Percentiles rank a stretch among this genome's conserved stretches.
phyloP scores from a whole-genome alignment of 805 yeast genomes.

The Barnettozyma botsteinii region DNA sequence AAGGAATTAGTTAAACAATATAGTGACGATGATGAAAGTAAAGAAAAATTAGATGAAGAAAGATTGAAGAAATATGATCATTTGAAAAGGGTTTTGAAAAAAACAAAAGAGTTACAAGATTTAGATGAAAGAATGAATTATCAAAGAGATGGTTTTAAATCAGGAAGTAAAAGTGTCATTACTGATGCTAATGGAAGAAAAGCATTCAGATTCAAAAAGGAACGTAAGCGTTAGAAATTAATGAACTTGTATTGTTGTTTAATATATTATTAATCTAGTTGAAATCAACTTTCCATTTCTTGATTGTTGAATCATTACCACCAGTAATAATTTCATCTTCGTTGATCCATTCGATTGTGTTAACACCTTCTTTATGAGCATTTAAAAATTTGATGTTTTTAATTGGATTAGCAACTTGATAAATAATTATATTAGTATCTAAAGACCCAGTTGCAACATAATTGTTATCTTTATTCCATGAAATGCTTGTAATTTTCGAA shows the following conservation, averaged over 20 bases:
- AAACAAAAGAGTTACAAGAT: constrained; percentile 59
- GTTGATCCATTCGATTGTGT: constrained; percentile 61
- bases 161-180: constrained; percentile 78
- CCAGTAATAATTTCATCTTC: constrained; percentile 51
- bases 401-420: constrained; percentile 73
- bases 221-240: constrained; percentile 46
- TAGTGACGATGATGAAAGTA: constrained; percentile 24
- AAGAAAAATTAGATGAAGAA: constrained; percentile 42
- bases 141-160: constrained; percentile 85
- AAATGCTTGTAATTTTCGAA: constrained; percentile 66
- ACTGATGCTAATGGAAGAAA: constrained; percentile 60
- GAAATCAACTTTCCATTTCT: constrained; percentile 51
- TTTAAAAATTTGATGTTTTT: constrained; percentile 67
- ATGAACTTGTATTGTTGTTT: neutral
- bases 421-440: constrained; percentile 76
- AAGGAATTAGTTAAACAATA: constrained; percentile 19
- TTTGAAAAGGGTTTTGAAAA: constrained; percentile 59
- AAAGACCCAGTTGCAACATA: constrained; percentile 74
- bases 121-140: constrained; percentile 69
- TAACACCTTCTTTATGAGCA: constrained; percentile 88
- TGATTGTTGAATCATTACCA: constrained; percentile 80
- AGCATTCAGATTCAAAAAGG: constrained; percentile 79
- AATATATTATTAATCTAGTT: neutral
- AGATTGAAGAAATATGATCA: constrained; percentile 56
- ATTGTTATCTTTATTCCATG: constrained; percentile 74